phyloP scores from a whole-genome alignment of 805 yeast genomes.

The Candida corydali region DNA sequence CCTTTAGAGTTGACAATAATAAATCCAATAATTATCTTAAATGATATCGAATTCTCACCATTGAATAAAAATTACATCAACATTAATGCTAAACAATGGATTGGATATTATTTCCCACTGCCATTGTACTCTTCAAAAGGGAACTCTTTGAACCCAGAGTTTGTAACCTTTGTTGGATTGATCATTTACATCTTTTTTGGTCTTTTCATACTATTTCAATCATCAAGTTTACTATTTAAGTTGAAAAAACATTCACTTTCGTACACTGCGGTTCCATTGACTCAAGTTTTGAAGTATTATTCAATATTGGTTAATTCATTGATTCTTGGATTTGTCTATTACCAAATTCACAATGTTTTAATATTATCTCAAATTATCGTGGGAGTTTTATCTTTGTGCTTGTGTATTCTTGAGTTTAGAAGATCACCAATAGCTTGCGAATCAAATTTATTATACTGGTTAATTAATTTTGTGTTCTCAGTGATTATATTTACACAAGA shows the following conservation, averaged over 20 bases:
- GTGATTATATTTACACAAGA: constrained; percentile 17
- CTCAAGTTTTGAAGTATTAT: constrained; percentile 14
- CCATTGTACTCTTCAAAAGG: constrained; percentile 21
- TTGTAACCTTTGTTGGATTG: constrained; percentile 15
- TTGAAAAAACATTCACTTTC: constrained; percentile 16
- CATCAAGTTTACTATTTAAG: constrained; percentile 11
- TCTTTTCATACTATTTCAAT: constrained; percentile 10
- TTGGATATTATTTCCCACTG: constrained; percentile 1
- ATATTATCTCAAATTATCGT: constrained; percentile 5
- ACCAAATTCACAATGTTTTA: background rate
- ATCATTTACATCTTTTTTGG: background rate
- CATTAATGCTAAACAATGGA: background rate
- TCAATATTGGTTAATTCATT: constrained; percentile 13
- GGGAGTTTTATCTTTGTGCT: constrained; percentile 29
- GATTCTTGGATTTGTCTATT: background rate
- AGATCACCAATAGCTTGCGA: constrained; percentile 33
- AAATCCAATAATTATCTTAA: background rate
- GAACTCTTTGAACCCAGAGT: constrained; percentile 28
- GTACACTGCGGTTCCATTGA: constrained; percentile 5
- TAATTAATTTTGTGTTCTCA: constrained; percentile 5
- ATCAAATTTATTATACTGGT: constrained; percentile 40
- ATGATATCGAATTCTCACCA: background rate
- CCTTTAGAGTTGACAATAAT: background rate
- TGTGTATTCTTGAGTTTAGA: constrained; percentile 42
- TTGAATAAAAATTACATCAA: background rate